phyloP scores from a whole-genome alignment of 495 filamentous ascomycete species.

The Lepraria neglecta region DNA sequence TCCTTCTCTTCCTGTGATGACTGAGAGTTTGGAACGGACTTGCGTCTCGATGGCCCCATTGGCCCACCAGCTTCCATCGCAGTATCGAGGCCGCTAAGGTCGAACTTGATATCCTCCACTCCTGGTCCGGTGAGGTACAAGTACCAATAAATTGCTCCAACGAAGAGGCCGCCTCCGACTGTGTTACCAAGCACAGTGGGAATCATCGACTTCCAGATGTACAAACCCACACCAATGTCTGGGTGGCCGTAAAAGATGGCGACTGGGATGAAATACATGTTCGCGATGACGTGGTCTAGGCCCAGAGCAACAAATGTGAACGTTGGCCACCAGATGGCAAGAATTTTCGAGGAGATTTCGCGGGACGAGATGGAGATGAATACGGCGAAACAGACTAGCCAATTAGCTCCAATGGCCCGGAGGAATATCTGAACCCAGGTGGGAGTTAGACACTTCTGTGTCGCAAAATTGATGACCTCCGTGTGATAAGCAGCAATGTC shows the following conservation, averaged over 20 bases:
- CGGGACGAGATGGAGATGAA: constrained; percentile 52
- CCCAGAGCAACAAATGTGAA: constrained; percentile 55
- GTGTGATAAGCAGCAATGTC: constrained; percentile 44
- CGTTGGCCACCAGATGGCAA: constrained; percentile 59
- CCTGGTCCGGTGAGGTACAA: constrained; percentile 22
- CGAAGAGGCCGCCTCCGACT: constrained; percentile 48
- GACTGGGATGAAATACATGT: constrained; percentile 59
- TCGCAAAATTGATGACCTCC: constrained; percentile 47
- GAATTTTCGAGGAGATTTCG: constrained; percentile 50
- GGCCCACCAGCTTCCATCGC: constrained; percentile 26
- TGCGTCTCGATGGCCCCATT: constrained; percentile 6
- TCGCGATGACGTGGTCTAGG: constrained; percentile 58
- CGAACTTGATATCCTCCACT: constrained; percentile 18
- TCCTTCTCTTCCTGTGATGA: background rate
- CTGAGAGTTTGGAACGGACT: background rate
- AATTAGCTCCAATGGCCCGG: constrained; percentile 57
- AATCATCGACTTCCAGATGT: constrained; percentile 61
- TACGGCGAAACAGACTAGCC: constrained; percentile 56
- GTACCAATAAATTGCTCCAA: constrained; percentile 24
- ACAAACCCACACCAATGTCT: constrained; percentile 45
- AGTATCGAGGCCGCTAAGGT: constrained; percentile 14
- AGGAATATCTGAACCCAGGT: constrained; percentile 56
- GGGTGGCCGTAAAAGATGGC: constrained; percentile 50
- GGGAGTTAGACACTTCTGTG: constrained; percentile 50
- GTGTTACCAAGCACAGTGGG: constrained; percentile 54